Conservation (phyloP, 306 rosid genomes). For the Medicago arabica region DNA sequence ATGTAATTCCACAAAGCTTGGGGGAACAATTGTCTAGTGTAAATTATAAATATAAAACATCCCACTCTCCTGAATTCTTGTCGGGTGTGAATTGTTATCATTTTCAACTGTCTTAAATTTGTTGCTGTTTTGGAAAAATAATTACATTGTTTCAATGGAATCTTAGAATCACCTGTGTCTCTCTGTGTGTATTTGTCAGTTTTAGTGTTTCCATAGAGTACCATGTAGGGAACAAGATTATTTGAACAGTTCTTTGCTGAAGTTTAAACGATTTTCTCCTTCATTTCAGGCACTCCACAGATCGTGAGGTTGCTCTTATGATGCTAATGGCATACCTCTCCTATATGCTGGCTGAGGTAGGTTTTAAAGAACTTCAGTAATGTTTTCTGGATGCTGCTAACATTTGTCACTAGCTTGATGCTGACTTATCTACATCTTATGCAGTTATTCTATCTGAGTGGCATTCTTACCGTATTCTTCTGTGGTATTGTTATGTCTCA, state of each 20-base stretch:
- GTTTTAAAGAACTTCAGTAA: conserved; percentile 40
- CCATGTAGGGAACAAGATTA: neutral
- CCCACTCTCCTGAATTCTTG: too few relatives aligned
- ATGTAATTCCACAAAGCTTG: too few relatives aligned
- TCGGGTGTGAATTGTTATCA: too few relatives aligned
- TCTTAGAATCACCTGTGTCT: neutral
- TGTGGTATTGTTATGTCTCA: conserved; percentile 99
- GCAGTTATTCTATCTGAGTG: conserved; percentile 87
- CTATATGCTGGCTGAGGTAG: conserved; percentile 97
- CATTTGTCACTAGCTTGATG: conserved; percentile 26
- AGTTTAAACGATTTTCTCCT: conserved; percentile 35
- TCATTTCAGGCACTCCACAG: conserved; percentile 91
- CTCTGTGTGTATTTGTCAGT: conserved; percentile 1
- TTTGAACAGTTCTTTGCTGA: conserved; percentile 36
- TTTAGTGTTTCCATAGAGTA: conserved; percentile 25
- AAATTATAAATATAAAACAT: too few relatives aligned
- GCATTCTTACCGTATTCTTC: conserved; percentile 96
- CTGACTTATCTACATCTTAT: conserved; percentile 46
- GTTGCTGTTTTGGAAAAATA: too few relatives aligned
- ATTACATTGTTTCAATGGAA: neutral
- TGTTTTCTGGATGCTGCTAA: conserved; percentile 18
- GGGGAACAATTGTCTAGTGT: too few relatives aligned
- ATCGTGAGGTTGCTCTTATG: conserved; percentile 99
- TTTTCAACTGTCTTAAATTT: too few relatives aligned
- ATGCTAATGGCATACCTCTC: conserved; percentile 99